A percentile compares a stretch with the other conserved stretches of the same genome.
Evolutionary conservation across 2,329 filamentous ascomycete genomes (phyloP).

Genomic region (Cercospora brassicicola): DNA sequence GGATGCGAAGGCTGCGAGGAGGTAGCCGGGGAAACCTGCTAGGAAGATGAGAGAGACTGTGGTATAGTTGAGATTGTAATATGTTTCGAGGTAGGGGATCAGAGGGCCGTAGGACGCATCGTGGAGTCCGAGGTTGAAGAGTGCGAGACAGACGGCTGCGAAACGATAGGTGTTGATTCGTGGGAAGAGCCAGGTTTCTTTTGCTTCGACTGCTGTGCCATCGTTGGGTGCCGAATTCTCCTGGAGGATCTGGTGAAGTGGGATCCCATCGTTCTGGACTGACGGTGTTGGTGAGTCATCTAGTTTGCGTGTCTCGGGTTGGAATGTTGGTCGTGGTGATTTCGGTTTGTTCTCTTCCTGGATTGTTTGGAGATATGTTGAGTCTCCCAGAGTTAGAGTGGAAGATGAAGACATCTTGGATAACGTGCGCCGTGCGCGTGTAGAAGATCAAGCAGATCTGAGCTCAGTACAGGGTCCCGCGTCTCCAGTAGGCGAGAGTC

Average conservation of each 20-base stretch:
- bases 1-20: constrained; percentile 60
- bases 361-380: neutral
- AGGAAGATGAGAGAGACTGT: constrained; percentile 64
- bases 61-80: constrained; percentile 48
- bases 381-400: neutral
- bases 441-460: neutral
- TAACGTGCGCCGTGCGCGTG: neutral
- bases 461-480: neutral
- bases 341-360: constrained; percentile 1
- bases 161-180: constrained; percentile 16
- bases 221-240: neutral
- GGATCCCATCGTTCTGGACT: neutral
- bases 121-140: constrained; percentile 20
- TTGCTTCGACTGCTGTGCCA: neutral
- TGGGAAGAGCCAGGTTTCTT: constrained; percentile 16
- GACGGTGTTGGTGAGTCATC: neutral
- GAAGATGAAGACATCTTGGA: neutral
- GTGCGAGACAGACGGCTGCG: constrained; percentile 4
- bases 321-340: constrained; percentile 1
- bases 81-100: neutral
- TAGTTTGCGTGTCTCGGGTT: constrained; percentile 4
- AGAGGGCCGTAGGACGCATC: constrained; percentile 15
- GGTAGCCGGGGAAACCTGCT: constrained; percentile 62
- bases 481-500: neutral
- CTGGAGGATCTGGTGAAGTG: neutral